Evolutionary conservation across 495 filamentous ascomycete genomes (phyloP).

Genomic region (Podospora pseudocomata): DNA sequence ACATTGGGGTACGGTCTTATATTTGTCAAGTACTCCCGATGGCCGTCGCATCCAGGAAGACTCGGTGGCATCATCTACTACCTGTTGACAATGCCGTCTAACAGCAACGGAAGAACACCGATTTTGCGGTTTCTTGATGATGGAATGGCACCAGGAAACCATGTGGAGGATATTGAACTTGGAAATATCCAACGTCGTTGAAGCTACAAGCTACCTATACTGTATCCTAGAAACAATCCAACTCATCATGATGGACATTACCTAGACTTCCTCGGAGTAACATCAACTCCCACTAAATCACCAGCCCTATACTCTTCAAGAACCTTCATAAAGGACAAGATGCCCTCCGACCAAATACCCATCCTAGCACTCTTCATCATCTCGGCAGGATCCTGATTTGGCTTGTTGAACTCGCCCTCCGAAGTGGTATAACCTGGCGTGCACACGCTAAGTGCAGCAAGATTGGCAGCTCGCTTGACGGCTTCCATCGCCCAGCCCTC

Average conservation of each 20-base stretch:
- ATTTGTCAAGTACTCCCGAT: too few species aligned
- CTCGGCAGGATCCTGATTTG: conserved; percentile 24
- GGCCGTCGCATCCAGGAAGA: too few species aligned
- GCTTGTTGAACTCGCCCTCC: conserved; percentile 37
- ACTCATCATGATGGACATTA: neutral
- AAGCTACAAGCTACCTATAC: neutral
- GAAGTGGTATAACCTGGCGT: conserved; percentile 56
- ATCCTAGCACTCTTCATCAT: conserved; percentile 31
- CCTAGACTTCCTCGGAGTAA: neutral
- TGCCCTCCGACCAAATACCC: conserved; percentile 26
- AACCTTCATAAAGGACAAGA: conserved; percentile 26
- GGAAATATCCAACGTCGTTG: neutral
- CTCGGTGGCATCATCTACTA: neutral
- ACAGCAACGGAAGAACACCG: neutral
- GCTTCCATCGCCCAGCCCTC: conserved; percentile 48
- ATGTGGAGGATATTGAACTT: neutral
- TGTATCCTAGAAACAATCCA: neutral
- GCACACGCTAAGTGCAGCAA: conserved; percentile 44
- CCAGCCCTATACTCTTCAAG: conserved; percentile 35
- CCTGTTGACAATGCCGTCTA: too few species aligned
- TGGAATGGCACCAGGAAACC: too few species aligned
- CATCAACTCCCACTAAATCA: conserved; percentile 22
- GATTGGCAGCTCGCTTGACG: conserved; percentile 35
- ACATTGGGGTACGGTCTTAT: too few species aligned
- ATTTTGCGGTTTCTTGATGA: neutral